Evolutionary conservation across 495 filamentous ascomycete genomes (phyloP).

Genomic region (Tuber umbilicatum): DNA sequence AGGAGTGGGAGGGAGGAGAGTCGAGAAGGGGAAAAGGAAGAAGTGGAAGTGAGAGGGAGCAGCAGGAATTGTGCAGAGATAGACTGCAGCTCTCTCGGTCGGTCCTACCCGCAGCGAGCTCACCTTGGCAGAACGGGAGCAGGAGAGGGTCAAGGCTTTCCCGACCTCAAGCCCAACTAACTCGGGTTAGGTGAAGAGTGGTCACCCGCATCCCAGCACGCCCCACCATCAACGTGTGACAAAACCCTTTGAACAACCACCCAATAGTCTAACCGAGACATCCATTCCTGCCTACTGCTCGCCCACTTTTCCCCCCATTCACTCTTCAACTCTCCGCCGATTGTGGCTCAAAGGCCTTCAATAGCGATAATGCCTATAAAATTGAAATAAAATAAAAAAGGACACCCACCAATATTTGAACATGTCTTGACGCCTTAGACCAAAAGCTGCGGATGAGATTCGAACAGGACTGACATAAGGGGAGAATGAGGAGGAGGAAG

Average conservation of each 20-base stretch:
- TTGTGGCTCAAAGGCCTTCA: neutral
- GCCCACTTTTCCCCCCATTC: neutral
- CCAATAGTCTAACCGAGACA: neutral
- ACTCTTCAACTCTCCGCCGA: neutral
- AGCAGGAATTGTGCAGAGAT: slow-evolving; percentile 2
- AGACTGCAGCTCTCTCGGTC: slow-evolving; percentile 1
- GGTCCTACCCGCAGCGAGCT: neutral
- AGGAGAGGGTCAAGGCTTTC: neutral
- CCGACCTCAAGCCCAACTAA: neutral
- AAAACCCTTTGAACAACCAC: neutral
- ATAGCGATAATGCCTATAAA: neutral
- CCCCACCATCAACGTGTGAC: neutral
- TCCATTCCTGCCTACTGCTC: neutral
- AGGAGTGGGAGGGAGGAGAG: neutral
- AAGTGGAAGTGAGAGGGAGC: neutral
- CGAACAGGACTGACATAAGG: neutral
- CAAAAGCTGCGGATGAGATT: neutral
- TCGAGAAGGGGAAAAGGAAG: neutral
- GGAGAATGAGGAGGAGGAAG: neutral
- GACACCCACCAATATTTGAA: slow-evolving; percentile 3
- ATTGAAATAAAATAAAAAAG: neutral
- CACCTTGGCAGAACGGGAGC: neutral
- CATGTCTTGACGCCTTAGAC: neutral
- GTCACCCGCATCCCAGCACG: neutral
- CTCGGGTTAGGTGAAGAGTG: neutral